Evolutionary conservation across 352 stramenopile genomes (phyloP).

Genomic region (Globisporangium cystogenes): DNA sequence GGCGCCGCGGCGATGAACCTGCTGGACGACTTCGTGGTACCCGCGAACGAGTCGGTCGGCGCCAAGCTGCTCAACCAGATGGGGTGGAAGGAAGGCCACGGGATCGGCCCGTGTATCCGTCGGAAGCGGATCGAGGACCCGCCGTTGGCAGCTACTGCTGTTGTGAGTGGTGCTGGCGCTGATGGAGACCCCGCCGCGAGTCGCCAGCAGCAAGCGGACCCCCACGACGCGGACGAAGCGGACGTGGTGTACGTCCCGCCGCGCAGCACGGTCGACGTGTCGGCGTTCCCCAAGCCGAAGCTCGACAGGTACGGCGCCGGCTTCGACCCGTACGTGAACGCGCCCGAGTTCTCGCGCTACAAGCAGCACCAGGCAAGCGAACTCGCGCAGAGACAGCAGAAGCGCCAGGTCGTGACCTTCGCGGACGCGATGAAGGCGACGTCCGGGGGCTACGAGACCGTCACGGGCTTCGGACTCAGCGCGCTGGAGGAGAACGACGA

Average conservation of each 20-base stretch:
- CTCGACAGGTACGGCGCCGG: conserved; percentile 69
- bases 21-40: conserved; percentile 71
- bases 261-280: conserved; percentile 47
- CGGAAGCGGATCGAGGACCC: conserved; percentile 31
- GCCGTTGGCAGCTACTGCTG: not conserved
- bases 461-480: conserved; percentile 59
- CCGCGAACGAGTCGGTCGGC: conserved; percentile 74
- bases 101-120: conserved; percentile 69
- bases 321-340: conserved; percentile 71
- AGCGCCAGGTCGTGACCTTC: conserved; percentile 67
- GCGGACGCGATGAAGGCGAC: conserved; percentile 49
- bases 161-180: not conserved
- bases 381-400: conserved; percentile 16
- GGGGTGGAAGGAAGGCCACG: conserved; percentile 90
- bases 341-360: conserved; percentile 61
- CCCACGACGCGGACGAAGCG: conserved; percentile 21
- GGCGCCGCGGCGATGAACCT: conserved; percentile 24
- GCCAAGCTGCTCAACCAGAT: conserved; percentile 79
- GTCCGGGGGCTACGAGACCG: conserved; percentile 26
- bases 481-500: conserved; percentile 84
- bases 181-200: not conserved
- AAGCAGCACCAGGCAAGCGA: conserved; percentile 31
- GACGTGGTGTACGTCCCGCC: conserved; percentile 50
- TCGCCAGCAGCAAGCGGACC: conserved; percentile 2
- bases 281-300: conserved; percentile 63